Base-by-base conservation (phyloP, 140 eudicot genomes). In the Stevia rebaudiana region DNA sequence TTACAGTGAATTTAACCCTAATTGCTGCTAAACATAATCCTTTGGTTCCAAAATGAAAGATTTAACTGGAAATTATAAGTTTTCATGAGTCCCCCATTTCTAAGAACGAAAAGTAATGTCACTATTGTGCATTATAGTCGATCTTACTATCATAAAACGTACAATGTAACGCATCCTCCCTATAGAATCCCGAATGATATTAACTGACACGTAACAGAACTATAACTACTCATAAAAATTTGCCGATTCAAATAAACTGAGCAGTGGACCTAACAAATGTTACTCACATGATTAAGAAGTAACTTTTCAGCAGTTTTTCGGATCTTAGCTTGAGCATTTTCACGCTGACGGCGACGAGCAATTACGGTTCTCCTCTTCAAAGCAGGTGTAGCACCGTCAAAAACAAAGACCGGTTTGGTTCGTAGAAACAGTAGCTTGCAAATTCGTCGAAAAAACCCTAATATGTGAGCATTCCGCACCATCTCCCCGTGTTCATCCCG, bases 401-500 rank as follows among this genome's bases (percentile, higher is more conserved):
- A 90, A 2, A 90, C 96, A 41, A 90, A 87, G 6, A 91, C 91
- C 0, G 98, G 98, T 76, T 91, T 91, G 8, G 84, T 81, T 6
- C 91, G 75, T 36, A 87, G 80, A 61, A 76, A 91, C 11, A 91
- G 72, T 11, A 91, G 82, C 81, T 91, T 91, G 74, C 95, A 91
- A 40, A 91, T 87, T 39, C 96, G 83, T 9, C 98, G 91, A 58
- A 91, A 87, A 50, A 87, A 91, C 17, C 96, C 98, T 66, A 91
- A 68, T 18, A 91, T 53, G 50, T 91, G 98, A 51, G 98, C 98
- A 57, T 91, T 87, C 23, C 86, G 81, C 43, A 91, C 86, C 98
- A 91, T 91, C 47, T 91, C 96, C 24, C 98, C 98, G 50, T 78
- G 82, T 16, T 91, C 98, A 31, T 91, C 98, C 35, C 96, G 70